Conservation (phyloP, 257 asterid genomes). For the Fraxinus americana region DNA sequence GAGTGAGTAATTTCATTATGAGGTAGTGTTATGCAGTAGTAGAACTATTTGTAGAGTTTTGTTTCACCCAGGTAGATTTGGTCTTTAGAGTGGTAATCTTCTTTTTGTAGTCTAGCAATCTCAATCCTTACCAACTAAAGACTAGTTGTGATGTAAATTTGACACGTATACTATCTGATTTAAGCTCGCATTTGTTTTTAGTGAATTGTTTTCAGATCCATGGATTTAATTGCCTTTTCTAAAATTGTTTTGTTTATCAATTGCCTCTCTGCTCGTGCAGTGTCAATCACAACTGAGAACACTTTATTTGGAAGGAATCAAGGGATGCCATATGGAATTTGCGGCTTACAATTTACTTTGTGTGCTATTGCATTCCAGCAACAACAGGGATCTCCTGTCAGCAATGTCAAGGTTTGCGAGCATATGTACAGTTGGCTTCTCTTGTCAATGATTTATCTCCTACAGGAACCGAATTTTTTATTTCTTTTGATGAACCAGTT, state of each 20-base stretch:
- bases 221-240: conserved; percentile 2
- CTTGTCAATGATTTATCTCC: conserved; percentile 14
- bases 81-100: background rate
- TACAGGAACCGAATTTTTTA: background rate
- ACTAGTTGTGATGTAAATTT: background rate
- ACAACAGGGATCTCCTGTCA: conserved; percentile 88
- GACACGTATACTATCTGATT: background rate
- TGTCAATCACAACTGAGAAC: conserved; percentile 95
- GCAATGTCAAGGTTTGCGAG: conserved; percentile 91
- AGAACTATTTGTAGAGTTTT: background rate
- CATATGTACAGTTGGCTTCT: conserved; percentile 10
- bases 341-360: conserved; percentile 92
- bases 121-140: background rate
- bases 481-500: background rate
- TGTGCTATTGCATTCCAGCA: conserved; percentile 82
- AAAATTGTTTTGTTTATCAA: conserved; percentile 28
- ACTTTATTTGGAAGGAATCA: conserved; percentile 91
- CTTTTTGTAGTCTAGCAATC: background rate
- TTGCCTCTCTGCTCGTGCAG: conserved; percentile 55
- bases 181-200: background rate
- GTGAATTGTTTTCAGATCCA: conserved; percentile 4
- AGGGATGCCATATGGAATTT: conserved; percentile 91
- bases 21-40: background rate
- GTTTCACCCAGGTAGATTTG: background rate
- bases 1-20: background rate